phyloP scores from a whole-genome alignment of 192 early-diverging fungal species.

The Physocladia obscura region DNA sequence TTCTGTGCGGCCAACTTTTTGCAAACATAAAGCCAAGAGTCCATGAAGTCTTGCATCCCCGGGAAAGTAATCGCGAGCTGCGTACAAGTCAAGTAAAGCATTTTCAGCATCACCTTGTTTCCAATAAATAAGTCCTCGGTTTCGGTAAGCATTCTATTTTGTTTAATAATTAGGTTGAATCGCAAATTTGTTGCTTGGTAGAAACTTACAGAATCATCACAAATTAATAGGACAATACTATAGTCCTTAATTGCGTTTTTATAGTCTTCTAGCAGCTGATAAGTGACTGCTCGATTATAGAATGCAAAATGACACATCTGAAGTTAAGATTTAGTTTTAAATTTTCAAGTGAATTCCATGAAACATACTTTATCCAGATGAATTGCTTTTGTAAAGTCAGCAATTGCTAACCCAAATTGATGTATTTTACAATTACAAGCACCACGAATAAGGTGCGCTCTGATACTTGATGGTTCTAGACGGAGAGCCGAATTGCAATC shows the following conservation, averaged over 20 bases:
- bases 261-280: constrained; percentile 46
- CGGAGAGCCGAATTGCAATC: constrained; percentile 52
- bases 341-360: background rate
- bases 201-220: constrained; percentile 43
- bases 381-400: constrained; percentile 50
- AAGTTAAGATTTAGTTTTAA: background rate
- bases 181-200: background rate
- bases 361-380: constrained; percentile 43
- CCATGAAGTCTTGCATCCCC: constrained; percentile 48
- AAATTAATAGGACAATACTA: constrained; percentile 52
- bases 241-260: constrained; percentile 55
- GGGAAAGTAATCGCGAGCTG: constrained; percentile 53
- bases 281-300: constrained; percentile 57
- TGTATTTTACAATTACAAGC: constrained; percentile 49
- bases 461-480: constrained; percentile 57
- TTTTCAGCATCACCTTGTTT: constrained; percentile 53
- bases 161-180: background rate
- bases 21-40: constrained; percentile 50
- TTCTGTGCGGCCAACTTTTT: constrained; percentile 46
- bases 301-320: constrained; percentile 50
- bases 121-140: constrained; percentile 59
- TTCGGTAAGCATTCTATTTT: constrained; percentile 54
- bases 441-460: constrained; percentile 48
- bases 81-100: constrained; percentile 52
- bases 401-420: constrained; percentile 39